Conservation (phyloP, 2,329 filamentous ascomycete genomes). For the Sclerotiophoma versabilis region DNA sequence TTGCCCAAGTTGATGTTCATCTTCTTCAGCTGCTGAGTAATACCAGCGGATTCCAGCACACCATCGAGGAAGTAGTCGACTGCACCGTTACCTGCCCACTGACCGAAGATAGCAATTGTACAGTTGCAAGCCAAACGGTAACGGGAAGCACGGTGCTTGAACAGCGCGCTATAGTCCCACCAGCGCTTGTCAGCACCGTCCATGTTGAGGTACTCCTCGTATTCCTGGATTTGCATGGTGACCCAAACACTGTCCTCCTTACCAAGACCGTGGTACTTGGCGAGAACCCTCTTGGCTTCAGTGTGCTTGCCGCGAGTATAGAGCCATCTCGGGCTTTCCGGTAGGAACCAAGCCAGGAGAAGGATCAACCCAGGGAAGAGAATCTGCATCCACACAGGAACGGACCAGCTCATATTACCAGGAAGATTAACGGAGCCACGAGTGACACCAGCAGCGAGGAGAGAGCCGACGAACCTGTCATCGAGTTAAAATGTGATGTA, state of each 20-base stretch:
- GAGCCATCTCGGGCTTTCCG: constrained; percentile 63
- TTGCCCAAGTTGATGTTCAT: constrained; percentile 49
- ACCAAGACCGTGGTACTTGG: constrained; percentile 64
- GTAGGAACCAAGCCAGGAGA: constrained; percentile 60
- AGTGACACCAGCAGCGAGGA: constrained; percentile 36
- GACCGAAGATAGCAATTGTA: constrained; percentile 51
- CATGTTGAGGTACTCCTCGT: constrained; percentile 40
- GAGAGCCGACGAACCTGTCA: constrained; percentile 49
- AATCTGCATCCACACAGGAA: constrained; percentile 45
- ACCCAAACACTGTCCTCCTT: constrained; percentile 43
- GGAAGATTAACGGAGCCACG: constrained; percentile 29
- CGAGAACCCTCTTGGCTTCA: constrained; percentile 64
- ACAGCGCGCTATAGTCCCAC: constrained; percentile 45
- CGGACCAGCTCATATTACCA: constrained; percentile 57
- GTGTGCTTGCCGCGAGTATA: constrained; percentile 62
- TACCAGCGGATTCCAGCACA: constrained; percentile 47
- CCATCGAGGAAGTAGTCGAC: constrained; percentile 43
- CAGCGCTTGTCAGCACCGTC: constrained; percentile 39
- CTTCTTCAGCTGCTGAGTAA: constrained; percentile 40
- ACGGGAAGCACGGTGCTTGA: constrained; percentile 36
- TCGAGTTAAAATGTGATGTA: not conserved
- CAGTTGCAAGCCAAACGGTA: constrained; percentile 50
- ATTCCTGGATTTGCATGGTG: constrained; percentile 48
- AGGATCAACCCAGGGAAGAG: constrained; percentile 52
- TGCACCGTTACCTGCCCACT: constrained; percentile 51